These are phyloP conservation scores for Erysiphe pulchra DNA, from an alignment of 2,329 filamentous ascomycete genomes.

Conservation along the genomic window DNA sequence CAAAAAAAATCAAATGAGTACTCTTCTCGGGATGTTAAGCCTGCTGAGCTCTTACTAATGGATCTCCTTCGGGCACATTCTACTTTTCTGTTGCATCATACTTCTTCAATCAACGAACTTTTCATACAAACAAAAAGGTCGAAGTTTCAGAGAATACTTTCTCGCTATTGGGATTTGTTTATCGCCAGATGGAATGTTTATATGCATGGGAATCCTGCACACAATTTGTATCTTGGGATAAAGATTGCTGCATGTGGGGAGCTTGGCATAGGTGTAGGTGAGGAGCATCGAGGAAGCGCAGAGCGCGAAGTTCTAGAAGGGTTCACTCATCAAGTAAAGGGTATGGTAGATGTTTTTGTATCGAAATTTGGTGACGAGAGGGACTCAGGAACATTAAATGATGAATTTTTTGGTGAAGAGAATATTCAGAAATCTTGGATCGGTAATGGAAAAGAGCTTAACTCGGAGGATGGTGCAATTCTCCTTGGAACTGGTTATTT, in stretches of 20 bases:
- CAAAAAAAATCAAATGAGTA: constrained; percentile 33
- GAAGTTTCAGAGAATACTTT: constrained; percentile 46
- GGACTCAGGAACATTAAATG: neutral
- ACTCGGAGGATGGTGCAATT: constrained; percentile 55
- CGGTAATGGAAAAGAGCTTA: constrained; percentile 40
- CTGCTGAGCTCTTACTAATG: constrained; percentile 47
- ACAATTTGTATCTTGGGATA: constrained; percentile 55
- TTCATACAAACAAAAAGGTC: constrained; percentile 36
- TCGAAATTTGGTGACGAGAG: constrained; percentile 43
- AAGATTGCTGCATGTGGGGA: constrained; percentile 80
- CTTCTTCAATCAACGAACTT: constrained; percentile 42
- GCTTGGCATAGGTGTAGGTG: constrained; percentile 78
- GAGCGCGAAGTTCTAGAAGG: constrained; percentile 84
- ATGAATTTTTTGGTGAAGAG: constrained; percentile 6
- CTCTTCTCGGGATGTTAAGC: constrained; percentile 74
- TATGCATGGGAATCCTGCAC: constrained; percentile 66
- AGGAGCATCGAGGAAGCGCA: constrained; percentile 82
- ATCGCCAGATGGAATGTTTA: constrained; percentile 64
- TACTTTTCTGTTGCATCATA: constrained; percentile 73
- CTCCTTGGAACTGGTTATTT: constrained; percentile 62
- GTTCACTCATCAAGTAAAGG: constrained; percentile 54
- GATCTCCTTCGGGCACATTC: constrained; percentile 66
- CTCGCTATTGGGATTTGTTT: constrained; percentile 56
- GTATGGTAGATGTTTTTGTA: constrained; percentile 68
- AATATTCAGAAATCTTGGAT: constrained; percentile 29